A percentile compares a stretch with the other conserved stretches of the same genome.
Conservation (phyloP, 306 rosid species). For the Biancaea sappan region DNA sequence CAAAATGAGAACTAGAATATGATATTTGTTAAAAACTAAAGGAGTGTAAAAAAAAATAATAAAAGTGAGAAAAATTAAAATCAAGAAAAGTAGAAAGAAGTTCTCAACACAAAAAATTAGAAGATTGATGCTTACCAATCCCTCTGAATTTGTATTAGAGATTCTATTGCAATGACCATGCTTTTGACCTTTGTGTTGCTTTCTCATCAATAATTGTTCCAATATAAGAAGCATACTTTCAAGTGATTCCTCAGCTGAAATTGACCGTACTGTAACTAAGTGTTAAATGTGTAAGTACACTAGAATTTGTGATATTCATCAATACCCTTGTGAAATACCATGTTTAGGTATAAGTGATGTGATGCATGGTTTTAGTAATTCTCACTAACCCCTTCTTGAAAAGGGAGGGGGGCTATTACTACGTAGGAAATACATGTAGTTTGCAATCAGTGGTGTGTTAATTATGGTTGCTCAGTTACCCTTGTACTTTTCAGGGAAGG, state of each 20-base stretch:
- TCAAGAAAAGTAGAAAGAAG: too few species aligned
- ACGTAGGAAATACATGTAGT: background rate
- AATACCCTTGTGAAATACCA: background rate
- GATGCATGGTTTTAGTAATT: background rate
- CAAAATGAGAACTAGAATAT: background rate
- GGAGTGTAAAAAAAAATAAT: too few species aligned
- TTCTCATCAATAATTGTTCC: background rate
- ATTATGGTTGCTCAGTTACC: conserved; percentile 33
- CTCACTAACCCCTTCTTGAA: background rate
- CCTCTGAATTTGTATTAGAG: background rate
- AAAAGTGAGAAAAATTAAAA: too few species aligned
- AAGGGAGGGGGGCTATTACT: background rate
- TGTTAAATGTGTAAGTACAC: background rate
- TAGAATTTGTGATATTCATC: background rate
- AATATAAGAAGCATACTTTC: background rate
- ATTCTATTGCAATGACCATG: background rate
- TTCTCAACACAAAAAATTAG: background rate
- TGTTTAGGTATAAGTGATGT: background rate
- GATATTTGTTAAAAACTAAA: background rate
- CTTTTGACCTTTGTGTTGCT: background rate
- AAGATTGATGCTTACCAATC: background rate
- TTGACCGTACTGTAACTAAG: background rate
- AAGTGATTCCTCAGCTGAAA: background rate
- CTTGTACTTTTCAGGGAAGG: conserved; percentile 66
- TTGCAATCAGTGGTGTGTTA: background rate